phyloP scores from a whole-genome alignment of 108 stramenopile genomes.

The Nitzschia putrida region DNA sequence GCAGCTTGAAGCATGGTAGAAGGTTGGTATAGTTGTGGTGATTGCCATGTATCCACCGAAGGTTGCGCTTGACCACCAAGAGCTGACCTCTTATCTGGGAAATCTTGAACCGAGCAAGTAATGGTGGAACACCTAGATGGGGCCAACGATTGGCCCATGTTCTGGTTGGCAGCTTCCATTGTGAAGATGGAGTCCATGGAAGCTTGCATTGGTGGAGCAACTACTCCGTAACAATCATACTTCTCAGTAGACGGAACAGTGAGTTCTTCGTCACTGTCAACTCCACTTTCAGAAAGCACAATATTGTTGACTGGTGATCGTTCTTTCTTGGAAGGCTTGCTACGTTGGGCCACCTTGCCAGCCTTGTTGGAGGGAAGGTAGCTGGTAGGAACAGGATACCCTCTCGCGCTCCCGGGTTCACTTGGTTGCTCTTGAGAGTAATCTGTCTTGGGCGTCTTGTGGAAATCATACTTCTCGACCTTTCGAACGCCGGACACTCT shows the following conservation, averaged over 20 bases:
- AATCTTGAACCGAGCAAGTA: background rate
- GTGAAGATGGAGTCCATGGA: background rate
- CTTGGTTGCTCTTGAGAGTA: background rate
- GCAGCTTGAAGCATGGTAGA: background rate
- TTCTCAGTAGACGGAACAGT: background rate
- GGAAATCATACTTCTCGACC: background rate
- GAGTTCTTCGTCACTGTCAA: slow-evolving; percentile 1
- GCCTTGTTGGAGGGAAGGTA: background rate
- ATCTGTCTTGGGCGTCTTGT: background rate
- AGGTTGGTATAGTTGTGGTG: background rate
- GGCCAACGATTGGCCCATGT: background rate
- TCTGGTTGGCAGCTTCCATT: background rate
- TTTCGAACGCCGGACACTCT: background rate
- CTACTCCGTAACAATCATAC: background rate
- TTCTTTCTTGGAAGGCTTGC: background rate
- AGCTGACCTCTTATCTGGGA: background rate
- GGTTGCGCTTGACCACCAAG: background rate
- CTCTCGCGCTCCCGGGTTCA: background rate
- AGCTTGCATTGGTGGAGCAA: background rate
- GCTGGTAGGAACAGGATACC: background rate
- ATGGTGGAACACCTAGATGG: background rate
- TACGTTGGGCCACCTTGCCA: background rate
- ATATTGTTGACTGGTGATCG: background rate
- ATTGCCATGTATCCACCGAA: background rate
- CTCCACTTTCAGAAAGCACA: background rate